These are phyloP conservation scores for Penicillium sp. DNA, from an alignment of 2,329 filamentous ascomycete genomes.

Conservation along the genomic window DNA sequence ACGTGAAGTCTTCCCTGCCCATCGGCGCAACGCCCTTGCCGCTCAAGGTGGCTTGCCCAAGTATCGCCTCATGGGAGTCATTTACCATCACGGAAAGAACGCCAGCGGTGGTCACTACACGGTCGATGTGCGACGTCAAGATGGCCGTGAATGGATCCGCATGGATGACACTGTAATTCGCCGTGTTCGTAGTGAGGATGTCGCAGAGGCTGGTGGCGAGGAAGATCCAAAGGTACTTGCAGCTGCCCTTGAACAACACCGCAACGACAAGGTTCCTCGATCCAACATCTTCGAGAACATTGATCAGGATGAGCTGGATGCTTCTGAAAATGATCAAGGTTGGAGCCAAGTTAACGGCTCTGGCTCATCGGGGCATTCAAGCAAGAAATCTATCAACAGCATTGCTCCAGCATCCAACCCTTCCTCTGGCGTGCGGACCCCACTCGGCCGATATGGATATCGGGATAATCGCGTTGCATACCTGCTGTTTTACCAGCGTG, in stretches of 20 bases:
- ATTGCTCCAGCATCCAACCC: constrained; percentile 46
- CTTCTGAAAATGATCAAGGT: constrained; percentile 54
- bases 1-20: constrained; percentile 75
- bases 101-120: constrained; percentile 96
- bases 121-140: constrained; percentile 90
- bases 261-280: constrained; percentile 44
- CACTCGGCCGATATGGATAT: constrained; percentile 53
- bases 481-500: constrained; percentile 86
- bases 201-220: constrained; percentile 76
- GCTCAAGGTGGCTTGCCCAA: constrained; percentile 66
- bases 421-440: constrained; percentile 53
- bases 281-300: constrained; percentile 71
- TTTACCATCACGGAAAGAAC: constrained; percentile 97
- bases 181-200: constrained; percentile 78
- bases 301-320: constrained; percentile 59
- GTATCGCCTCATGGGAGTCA: constrained; percentile 81
- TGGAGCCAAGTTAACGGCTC: constrained; percentile 83
- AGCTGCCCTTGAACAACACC: constrained; percentile 61
- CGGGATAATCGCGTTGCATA: constrained; percentile 98
- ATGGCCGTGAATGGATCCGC: constrained; percentile 92
- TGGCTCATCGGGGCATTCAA: constrained; percentile 37
- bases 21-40: constrained; percentile 61
- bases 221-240: constrained; percentile 67
- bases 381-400: constrained; percentile 74
- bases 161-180: constrained; percentile 90